A percentile compares a stretch with the other conserved stretches of the same genome.
phyloP scores from a whole-genome alignment of 306 rosid genomes.

The Astragalus glycyphyllos region DNA sequence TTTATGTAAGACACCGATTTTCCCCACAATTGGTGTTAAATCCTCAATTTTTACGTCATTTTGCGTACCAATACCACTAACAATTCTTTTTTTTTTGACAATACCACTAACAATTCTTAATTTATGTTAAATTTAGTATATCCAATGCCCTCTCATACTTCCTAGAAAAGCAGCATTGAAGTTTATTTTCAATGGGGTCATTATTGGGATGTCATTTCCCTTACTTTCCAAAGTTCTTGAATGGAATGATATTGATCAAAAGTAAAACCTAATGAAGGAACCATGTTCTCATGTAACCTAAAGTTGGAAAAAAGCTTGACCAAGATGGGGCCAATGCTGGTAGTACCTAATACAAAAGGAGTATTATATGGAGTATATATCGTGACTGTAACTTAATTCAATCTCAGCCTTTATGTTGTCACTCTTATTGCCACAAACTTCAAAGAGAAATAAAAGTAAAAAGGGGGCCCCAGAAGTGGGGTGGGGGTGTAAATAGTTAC shows the following conservation, averaged over 20 bases:
- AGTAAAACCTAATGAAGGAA: slow-evolving; percentile 54
- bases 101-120: not conserved
- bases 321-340: slow-evolving; percentile 68
- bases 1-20: no score
- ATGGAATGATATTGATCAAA: slow-evolving; percentile 49
- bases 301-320: slow-evolving; percentile 62
- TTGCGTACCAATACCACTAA: no score
- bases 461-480: slow-evolving; percentile 11
- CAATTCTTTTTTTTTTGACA: not conserved
- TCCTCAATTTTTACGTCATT: no score
- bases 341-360: slow-evolving; percentile 42
- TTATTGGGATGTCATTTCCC: slow-evolving; percentile 59
- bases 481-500: slow-evolving; percentile 40
- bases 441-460: not conserved
- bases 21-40: no score
- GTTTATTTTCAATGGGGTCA: slow-evolving; percentile 32
- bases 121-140: slow-evolving; percentile 1
- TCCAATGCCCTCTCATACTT: not conserved
- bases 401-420: slow-evolving; percentile 41
- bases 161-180: slow-evolving; percentile 5
- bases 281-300: slow-evolving; percentile 79
- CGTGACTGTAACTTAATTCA: slow-evolving; percentile 38
- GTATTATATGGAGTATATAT: slow-evolving; percentile 37
- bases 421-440: slow-evolving; percentile 37
- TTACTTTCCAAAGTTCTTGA: slow-evolving; percentile 49